Conservation (phyloP, 495 filamentous ascomycete species). For the Penicillium bovifimosum region DNA sequence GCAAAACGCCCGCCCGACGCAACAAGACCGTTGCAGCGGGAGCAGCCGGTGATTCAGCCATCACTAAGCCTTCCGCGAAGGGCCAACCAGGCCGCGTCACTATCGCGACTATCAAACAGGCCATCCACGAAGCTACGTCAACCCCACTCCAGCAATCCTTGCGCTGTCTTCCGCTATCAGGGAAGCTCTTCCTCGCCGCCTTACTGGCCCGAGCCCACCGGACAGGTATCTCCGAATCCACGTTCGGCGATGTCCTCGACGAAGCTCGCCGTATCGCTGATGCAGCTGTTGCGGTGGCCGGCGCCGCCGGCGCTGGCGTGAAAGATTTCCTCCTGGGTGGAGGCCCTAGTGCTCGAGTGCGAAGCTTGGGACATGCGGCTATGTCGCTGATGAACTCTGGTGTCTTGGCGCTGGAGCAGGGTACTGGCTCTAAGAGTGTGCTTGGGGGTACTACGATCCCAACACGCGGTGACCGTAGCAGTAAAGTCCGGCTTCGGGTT, state of each 20-base stretch:
- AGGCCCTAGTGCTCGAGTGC: conserved; percentile 49
- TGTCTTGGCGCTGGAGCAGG: conserved; percentile 71
- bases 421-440: conserved; percentile 27
- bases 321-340: conserved; percentile 42
- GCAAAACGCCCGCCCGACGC: conserved; percentile 36
- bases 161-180: conserved; percentile 68
- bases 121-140: conserved; percentile 90
- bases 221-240: conserved; percentile 80
- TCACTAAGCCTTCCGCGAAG: conserved; percentile 19
- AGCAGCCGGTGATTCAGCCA: conserved; percentile 1
- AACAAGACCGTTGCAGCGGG: conserved; percentile 23
- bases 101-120: conserved; percentile 86
- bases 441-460: conserved; percentile 33
- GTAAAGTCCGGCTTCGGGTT: conserved; percentile 79
- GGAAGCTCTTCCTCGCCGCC: conserved; percentile 80
- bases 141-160: conserved; percentile 87
- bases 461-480: conserved; percentile 72
- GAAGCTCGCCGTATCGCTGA: conserved; percentile 75
- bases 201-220: conserved; percentile 71
- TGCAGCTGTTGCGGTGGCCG: conserved; percentile 43
- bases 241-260: conserved; percentile 85
- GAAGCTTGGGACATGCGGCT: conserved; percentile 64
- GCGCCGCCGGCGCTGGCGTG: conserved; percentile 34
- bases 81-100: conserved; percentile 61
- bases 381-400: conserved; percentile 82